Conservation (phyloP, 2,329 filamentous ascomycete species). For the Pseudogymnoascus pannorum region DNA sequence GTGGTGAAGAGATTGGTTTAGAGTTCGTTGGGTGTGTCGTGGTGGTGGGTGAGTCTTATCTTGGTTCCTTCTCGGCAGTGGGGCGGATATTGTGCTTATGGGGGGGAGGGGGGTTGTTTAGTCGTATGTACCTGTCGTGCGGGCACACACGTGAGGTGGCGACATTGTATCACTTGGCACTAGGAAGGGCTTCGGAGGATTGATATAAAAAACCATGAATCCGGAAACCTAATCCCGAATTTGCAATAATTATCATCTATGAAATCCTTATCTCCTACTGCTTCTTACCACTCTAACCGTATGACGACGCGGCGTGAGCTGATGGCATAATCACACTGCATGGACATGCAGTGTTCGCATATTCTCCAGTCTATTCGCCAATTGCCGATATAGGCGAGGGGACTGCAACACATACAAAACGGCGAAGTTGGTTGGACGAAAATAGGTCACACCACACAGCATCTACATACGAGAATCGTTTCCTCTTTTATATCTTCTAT, state of each 20-base stretch:
- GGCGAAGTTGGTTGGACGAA: not conserved
- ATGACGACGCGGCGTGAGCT: constrained; percentile 1
- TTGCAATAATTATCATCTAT: not conserved
- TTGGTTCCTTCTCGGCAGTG: constrained; percentile 6
- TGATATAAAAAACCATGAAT: not conserved
- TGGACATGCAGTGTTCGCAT: not conserved
- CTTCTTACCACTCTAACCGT: not conserved
- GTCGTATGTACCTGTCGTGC: not conserved
- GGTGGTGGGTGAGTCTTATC: constrained; percentile 8
- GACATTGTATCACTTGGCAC: not conserved
- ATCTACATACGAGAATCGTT: not conserved
- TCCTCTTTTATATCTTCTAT: not conserved
- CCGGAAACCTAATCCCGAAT: not conserved
- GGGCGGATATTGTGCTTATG: not conserved
- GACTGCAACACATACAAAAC: not conserved
- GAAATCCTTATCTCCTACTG: not conserved
- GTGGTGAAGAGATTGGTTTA: constrained; percentile 4
- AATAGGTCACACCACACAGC: not conserved
- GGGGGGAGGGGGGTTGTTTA: not conserved
- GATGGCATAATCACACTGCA: constrained; percentile 9
- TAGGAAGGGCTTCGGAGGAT: too few relatives aligned
- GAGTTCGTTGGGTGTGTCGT: not conserved
- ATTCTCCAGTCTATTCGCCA: not conserved
- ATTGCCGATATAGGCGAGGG: not conserved
- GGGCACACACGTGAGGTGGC: constrained; percentile 4